phyloP scores from a whole-genome alignment of 176 grass and related monocot species.

The Zea mays region Zm-B73-REFERENCE-NAM-5.0 NC_050096.1:210338501-210339000 shows the following conservation, averaged over 20 bases:
- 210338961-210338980: no score
- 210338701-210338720: background rate
- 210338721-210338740: constrained; percentile 6
- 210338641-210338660: constrained; percentile 17
- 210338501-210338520: no score
- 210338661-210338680: background rate
- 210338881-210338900: background rate
- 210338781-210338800: background rate
- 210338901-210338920: background rate
- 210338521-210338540: background rate
- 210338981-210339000: no score
- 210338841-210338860: background rate
- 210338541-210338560: background rate
- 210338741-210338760: constrained; percentile 38
- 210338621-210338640: constrained; percentile 23
- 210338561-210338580: constrained; percentile 33
- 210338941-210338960: background rate
- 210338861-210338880: constrained; percentile 1
- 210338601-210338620: constrained; percentile 22
- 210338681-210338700: constrained; percentile 2
- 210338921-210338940: background rate
- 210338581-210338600: constrained; percentile 17
- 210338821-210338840: no score
- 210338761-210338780: background rate
- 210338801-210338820: background rate